Evolutionary conservation across 2,329 filamentous ascomycete species (phyloP).

Genomic region (Sporothrix humicola): DNA sequence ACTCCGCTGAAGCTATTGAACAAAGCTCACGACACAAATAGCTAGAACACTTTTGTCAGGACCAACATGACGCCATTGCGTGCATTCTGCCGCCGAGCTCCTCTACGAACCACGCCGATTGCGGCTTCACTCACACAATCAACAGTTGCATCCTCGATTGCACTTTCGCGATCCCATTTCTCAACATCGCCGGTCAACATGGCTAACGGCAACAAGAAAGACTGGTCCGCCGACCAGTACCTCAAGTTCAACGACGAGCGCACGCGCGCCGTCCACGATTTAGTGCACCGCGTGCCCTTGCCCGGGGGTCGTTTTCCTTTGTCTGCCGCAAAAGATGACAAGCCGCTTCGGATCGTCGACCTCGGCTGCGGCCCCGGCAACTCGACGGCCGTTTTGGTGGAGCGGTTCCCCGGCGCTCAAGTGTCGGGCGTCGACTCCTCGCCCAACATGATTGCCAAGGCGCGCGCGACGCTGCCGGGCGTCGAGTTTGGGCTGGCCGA

Average conservation of each 20-base stretch:
- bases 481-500: conserved; percentile 56
- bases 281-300: conserved; percentile 55
- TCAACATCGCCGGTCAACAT: not conserved
- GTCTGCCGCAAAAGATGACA: not conserved
- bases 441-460: conserved; percentile 60
- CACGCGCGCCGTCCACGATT: conserved; percentile 59
- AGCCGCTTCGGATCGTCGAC: conserved; percentile 57
- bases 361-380: conserved; percentile 67
- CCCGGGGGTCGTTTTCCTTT: conserved; percentile 36
- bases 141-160: not conserved
- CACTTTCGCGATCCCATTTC: not conserved
- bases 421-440: conserved; percentile 61
- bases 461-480: conserved; percentile 48
- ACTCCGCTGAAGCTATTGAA: too few relatives aligned
- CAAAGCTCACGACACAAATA: too few relatives aligned
- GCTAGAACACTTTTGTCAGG: not conserved
- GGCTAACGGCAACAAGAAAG: conserved; percentile 8
- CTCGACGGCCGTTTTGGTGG: conserved; percentile 57
- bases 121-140: not conserved
- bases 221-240: conserved; percentile 64
- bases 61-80: conserved; percentile 30
- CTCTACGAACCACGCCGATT: conserved; percentile 5
- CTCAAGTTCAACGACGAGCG: conserved; percentile 60
- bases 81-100: conserved; percentile 20
- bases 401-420: conserved; percentile 53